A percentile compares a stretch with the other conserved stretches of the same genome.
These are phyloP conservation scores for Colletotrichum phormii DNA, from an alignment of 2,329 filamentous ascomycete genomes.

Conservation along the genomic window DNA sequence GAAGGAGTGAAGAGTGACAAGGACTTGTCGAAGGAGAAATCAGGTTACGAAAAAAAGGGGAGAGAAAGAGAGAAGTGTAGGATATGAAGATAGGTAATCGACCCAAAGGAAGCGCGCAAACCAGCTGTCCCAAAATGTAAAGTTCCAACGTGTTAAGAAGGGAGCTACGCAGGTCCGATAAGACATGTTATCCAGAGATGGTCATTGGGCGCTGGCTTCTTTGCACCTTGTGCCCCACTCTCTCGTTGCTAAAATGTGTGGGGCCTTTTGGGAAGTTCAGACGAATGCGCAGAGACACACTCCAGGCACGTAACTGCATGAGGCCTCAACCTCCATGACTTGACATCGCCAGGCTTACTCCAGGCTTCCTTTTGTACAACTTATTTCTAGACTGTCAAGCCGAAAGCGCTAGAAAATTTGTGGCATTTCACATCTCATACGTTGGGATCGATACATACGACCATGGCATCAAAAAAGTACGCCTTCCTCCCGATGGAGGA, in stretches of 20 bases:
- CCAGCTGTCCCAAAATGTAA: constrained; percentile 28
- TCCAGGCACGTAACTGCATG: background rate
- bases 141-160: constrained; percentile 41
- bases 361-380: background rate
- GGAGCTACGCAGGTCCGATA: constrained; percentile 35
- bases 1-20: constrained; percentile 22
- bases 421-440: background rate
- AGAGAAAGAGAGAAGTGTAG: background rate
- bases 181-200: constrained; percentile 17
- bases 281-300: constrained; percentile 10
- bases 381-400: background rate
- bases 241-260: background rate
- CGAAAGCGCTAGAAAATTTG: background rate
- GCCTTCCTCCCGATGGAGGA: constrained; percentile 76
- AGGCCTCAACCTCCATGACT: constrained; percentile 8
- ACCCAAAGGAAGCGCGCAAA: constrained; percentile 19
- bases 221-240: constrained; percentile 14
- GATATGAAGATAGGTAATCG: constrained; percentile 3
- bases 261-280: constrained; percentile 12
- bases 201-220: constrained; percentile 2
- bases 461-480: constrained; percentile 70
- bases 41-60: background rate
- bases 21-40: constrained; percentile 1
- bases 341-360: background rate
- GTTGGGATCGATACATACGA: background rate